Percentiles rank a stretch among this genome's conserved stretches.
Evolutionary conservation across 345 rosid species (phyloP).

Genomic region (Camelina neglecta): DNA sequence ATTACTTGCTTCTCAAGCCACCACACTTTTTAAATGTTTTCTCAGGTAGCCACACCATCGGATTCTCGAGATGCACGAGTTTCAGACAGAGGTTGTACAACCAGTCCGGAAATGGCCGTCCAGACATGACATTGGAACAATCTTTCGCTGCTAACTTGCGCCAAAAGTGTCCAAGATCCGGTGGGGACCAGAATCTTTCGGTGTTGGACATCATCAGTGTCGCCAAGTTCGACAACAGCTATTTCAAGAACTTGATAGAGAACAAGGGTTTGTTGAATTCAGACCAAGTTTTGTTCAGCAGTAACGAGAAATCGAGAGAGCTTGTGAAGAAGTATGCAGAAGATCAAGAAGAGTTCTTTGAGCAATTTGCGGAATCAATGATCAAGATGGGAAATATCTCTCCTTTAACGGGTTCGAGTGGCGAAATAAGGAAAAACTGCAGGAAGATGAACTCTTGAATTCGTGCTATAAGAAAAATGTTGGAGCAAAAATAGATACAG

Average conservation of each 20-base stretch:
- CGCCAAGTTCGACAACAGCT: slow-evolving; percentile 71
- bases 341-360: slow-evolving; percentile 63
- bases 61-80: slow-evolving; percentile 80
- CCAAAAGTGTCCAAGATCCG: slow-evolving; percentile 60
- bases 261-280: slow-evolving; percentile 78
- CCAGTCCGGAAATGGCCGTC: slow-evolving; percentile 75
- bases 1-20: slow-evolving; percentile 23
- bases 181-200: slow-evolving; percentile 74
- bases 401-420: slow-evolving; percentile 76
- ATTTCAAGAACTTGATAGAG: slow-evolving; percentile 78
- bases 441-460: slow-evolving; percentile 65
- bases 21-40: not conserved
- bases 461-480: not conserved
- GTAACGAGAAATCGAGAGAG: slow-evolving; percentile 58
- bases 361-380: slow-evolving; percentile 87
- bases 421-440: slow-evolving; percentile 85
- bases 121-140: slow-evolving; percentile 72
- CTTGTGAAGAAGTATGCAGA: slow-evolving; percentile 77
- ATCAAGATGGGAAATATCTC: slow-evolving; percentile 88
- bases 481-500: not conserved
- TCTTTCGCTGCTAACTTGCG: slow-evolving; percentile 60
- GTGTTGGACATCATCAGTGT: slow-evolving; percentile 66
- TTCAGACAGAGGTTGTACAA: slow-evolving; percentile 95
- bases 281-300: slow-evolving; percentile 74
- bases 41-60: slow-evolving; percentile 95